Evolutionary conservation across 768 basidiomycete genomes (phyloP), one percentile per base, ranked within the genome.

Genomic region (Podaxis sp.): DNA sequence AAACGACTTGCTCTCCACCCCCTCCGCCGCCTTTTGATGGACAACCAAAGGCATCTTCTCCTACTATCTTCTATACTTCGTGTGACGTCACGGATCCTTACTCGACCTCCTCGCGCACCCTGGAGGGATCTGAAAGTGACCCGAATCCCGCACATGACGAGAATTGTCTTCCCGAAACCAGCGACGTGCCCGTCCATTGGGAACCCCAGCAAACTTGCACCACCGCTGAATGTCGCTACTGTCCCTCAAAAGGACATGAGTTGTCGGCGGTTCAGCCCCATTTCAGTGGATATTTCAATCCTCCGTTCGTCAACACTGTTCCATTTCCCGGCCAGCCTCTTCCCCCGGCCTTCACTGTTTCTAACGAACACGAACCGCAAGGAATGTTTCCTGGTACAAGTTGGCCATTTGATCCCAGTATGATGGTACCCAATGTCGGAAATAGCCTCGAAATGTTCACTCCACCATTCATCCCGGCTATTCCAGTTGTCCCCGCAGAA

Each of bases 41-140:
- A 10, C 59, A 36, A 28, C 21, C 59, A 11, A 61, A 54, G 35
- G 40, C 59, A 50, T 60, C 69, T 18, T 77, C 76, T 14, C 75
- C 76, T 1, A 69, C 73, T 1, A 70, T 67, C 58, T 77, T 78
- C 52, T 78, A 78, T 53, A 71, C 69, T 3, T 61, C 59, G 5
- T 55, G 40, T n/a, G 59, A 55, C 42, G 48, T 61, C 44, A 46
- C 21, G 35, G 51, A 61, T 37, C 70, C 73, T 7, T 60, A 63
- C 60, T 66, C 57, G 1, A 37, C 32, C 27, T 1, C 21, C 13
- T 36, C 59, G 6, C 16, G 13, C 7, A 6, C 23, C 13, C 16
- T 32, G 2, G 46, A 47, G 10, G 35, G 38, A 38, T 25, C 35
- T 11, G 21, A 11, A 9, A 37, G 23, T 4, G 38, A 18, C 5